A percentile compares a stretch with the other conserved stretches of the same genome.
Evolutionary conservation across 2,329 filamentous ascomycete species (phyloP).

Genomic region (Calonectria pteridis): DNA sequence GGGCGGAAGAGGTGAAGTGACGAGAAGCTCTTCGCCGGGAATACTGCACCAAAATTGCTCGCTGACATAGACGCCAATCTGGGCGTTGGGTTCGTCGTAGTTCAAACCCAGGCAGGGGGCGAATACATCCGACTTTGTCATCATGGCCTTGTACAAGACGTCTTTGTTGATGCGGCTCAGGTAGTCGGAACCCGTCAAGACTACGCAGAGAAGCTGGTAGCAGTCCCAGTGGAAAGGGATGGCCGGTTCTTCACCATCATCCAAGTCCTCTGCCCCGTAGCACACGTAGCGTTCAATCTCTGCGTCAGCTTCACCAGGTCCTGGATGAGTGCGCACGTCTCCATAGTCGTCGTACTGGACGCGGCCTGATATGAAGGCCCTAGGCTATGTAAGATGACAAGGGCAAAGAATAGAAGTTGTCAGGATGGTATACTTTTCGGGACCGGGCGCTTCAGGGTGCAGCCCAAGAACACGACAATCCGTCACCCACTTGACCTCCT

Average conservation of each 20-base stretch:
- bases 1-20: background rate
- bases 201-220: background rate
- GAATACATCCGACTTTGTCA: background rate
- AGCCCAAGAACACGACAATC: background rate
- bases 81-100: background rate
- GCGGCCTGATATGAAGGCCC: background rate
- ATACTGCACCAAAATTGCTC: background rate
- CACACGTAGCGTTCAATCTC: background rate
- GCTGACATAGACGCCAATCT: background rate
- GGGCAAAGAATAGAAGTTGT: background rate
- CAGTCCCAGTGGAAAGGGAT: constrained; percentile 1
- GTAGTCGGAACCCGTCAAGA: background rate
- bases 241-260: background rate
- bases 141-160: background rate
- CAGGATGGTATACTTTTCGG: background rate
- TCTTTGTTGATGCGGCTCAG: background rate
- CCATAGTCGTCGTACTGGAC: background rate
- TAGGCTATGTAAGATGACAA: background rate
- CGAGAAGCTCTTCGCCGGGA: background rate
- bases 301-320: no score
- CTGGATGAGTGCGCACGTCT: background rate
- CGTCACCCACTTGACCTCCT: background rate
- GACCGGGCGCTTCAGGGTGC: background rate
- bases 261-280: background rate
- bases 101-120: background rate